Evolutionary conservation across 345 rosid species (phyloP).

Genomic region (Eucalyptus guilfoylei): DNA sequence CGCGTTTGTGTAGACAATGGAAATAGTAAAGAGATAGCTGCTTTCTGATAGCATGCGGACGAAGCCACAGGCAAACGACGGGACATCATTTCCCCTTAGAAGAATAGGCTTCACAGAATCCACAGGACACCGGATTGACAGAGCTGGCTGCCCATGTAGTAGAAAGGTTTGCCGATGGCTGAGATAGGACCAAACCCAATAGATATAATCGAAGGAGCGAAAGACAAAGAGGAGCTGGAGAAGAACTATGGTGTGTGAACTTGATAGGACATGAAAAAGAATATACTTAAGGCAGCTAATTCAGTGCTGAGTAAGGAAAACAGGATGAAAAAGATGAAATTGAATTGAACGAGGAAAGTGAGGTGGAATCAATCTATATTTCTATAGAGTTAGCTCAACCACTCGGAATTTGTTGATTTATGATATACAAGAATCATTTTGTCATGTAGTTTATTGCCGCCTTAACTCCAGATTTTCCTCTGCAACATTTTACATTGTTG

Average conservation of each 20-base stretch:
- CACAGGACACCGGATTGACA: background rate
- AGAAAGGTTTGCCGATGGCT: background rate
- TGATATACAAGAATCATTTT: background rate
- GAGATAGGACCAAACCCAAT: background rate
- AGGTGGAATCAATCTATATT: background rate
- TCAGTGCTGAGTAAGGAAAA: background rate
- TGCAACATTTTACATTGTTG: background rate
- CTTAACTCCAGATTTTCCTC: background rate
- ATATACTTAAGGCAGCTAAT: background rate
- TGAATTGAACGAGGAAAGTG: background rate
- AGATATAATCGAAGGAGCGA: background rate
- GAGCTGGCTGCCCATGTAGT: background rate
- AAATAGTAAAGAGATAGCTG: background rate
- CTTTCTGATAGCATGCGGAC: background rate
- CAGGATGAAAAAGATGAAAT: background rate
- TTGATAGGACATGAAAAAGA: background rate
- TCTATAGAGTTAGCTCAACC: background rate
- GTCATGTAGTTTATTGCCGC: background rate
- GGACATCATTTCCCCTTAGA: background rate
- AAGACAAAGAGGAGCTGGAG: background rate
- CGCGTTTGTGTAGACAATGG: background rate
- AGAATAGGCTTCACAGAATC: background rate
- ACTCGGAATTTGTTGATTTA: background rate
- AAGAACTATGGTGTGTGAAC: background rate
- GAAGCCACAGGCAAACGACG: background rate